Evolutionary conservation across 345 rosid species (phyloP).

Genomic region (Euphorbia tirucalli): DNA sequence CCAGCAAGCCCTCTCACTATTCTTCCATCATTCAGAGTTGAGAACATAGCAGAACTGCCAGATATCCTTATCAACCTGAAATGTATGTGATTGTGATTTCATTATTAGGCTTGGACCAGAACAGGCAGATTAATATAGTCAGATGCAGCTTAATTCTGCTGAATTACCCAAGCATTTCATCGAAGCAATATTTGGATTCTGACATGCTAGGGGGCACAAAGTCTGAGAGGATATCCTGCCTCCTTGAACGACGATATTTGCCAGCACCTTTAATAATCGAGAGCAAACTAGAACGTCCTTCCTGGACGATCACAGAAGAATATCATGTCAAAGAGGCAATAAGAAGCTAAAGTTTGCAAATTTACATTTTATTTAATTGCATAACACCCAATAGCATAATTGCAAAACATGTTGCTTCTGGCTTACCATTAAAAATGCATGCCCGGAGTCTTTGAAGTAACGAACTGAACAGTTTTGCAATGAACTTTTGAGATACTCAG

Average conservation of each 20-base stretch:
- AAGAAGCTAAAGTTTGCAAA: not conserved
- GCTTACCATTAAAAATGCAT: constrained; percentile 68
- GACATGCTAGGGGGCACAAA: constrained; percentile 71
- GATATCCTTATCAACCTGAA: constrained; percentile 44
- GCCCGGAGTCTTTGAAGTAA: constrained; percentile 71
- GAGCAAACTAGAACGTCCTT: constrained; percentile 62
- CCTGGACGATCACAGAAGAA: constrained; percentile 43
- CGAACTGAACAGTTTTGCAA: constrained; percentile 63
- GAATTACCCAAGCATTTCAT: constrained; percentile 49
- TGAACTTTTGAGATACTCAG: constrained; percentile 44
- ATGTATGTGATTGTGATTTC: constrained; percentile 7
- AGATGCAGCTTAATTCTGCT: constrained; percentile 15
- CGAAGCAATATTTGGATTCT: constrained; percentile 44
- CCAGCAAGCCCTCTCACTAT: constrained; percentile 76
- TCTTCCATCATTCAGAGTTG: constrained; percentile 69
- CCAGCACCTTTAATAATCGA: constrained; percentile 68
- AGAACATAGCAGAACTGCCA: constrained; percentile 48
- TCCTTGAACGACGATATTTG: constrained; percentile 60
- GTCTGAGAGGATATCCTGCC: constrained; percentile 53
- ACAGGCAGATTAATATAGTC: not conserved
- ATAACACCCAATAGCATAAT: too few species aligned
- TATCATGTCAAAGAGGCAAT: not conserved
- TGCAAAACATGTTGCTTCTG: not conserved
- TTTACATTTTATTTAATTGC: not conserved
- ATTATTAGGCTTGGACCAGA: constrained; percentile 7